Evolutionary conservation across 257 asterid species (phyloP), one percentile per base, ranked within the genome.

Genomic region (Eucommia ulmoides): DNA sequence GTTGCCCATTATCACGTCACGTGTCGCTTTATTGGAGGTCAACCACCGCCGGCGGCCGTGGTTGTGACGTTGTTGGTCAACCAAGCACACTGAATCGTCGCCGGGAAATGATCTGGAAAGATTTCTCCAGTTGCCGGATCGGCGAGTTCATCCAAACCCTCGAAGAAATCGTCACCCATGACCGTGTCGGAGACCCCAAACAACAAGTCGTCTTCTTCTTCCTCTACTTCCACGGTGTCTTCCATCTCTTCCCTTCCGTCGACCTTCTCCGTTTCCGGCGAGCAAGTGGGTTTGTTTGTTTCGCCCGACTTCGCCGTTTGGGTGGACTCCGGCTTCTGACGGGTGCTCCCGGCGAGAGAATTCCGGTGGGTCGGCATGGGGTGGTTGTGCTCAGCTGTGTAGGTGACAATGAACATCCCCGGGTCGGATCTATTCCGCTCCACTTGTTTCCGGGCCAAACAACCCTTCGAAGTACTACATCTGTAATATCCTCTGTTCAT

Each of bases 361-460:
- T 82, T 84, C 60, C 94, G 91, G 77, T 84, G 93, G 9, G 94
- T 80, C 0, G 97, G 97, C 80, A 74, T 71, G 10, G 93, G 91
- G 75, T 89, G 97, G 76, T 74, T 84, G 64, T 89, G 97, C 73
- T 89, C 97, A 3, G 80, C 80, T 1, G 97, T 80, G 63, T 82
- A 89, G 48, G 96, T 85, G 22, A 89, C 85, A 10, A 84, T 84
- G 44, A 84, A 84, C 81, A 84, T 84, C 46, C 65, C 81, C 63
- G 97, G 94, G 82, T 84, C 85, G 79, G 96, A 84, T 78, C 85
- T 82, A 46, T 89, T 78, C 55, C 94, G 69, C 75, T 89, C 97
- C 85, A 89, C 97, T 71, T 84, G 97, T 63, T 84, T 89, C 17
- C 97, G 67, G 44, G 97, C 97, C 75, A 76, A 53, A 73, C 97